Base-by-base conservation (phyloP, 208 protist species). In the Leishmania lainsoni region DNA sequence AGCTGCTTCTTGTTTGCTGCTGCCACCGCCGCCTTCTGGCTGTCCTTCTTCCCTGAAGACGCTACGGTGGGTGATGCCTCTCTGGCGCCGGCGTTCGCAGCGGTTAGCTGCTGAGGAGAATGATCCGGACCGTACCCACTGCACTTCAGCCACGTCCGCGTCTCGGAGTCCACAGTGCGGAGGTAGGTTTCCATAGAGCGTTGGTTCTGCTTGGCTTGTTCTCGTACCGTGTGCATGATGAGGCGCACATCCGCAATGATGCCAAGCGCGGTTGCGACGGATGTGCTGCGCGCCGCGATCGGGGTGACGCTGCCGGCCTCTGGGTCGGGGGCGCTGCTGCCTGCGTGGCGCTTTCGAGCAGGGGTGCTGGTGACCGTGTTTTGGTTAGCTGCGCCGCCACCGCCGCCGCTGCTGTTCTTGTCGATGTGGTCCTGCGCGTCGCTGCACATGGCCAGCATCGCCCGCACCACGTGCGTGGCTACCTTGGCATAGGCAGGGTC, bases 401-500 rank as follows among this genome's bases (percentile, higher is more conserved):
- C 75, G 4, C 56, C 65, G n/a, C 77, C 87, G 10, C 69, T 76
- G 10, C 69, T 76, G 17, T 54, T 75, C 3, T 76, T 82, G n/a
- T 87, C 39, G 22, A 79, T 14, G 29, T 20, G 39, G 63, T 79
- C 76, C 9, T 79, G 32, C 2, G 81, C 74, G 35, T 84, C 86
- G 74, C 85, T 88, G 78, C 86, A 84, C 56, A 80, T 63, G 17
- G 70, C 56, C 29, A 95, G 61, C 63, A 95, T 79, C 75, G 86
- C 77, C 45, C 87, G 87, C 75, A 95, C 86, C 48, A 90, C 78
- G 75, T 85, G 88, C 49, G 89, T 79, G 17, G 87, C 74, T 32
- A 87, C 77, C 83, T 91, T 91, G 10, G 89, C 80, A 61, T 88
- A 91, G 39, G 86, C 76, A 0, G 90, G 89, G 78, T 93, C 83